These are phyloP conservation scores for Talaromyces sp. DNA, from an alignment of 2,329 filamentous ascomycete species.

Conservation along the genomic window DNA sequence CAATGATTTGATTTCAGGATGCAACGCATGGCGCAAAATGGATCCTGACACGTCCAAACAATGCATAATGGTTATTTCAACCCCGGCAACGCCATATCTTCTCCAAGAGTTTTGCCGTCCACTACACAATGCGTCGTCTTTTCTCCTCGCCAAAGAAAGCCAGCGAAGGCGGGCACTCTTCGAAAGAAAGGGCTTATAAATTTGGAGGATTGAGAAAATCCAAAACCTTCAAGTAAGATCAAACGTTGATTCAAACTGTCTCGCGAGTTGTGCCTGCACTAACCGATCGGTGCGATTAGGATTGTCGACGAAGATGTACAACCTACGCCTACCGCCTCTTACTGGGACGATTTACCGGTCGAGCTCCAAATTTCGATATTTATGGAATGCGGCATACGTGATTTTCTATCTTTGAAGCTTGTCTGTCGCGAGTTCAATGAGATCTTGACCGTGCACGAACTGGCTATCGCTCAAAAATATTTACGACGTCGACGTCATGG, in stretches of 20 bases:
- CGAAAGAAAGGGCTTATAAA: slow-evolving; percentile 31
- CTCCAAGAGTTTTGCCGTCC: background rate
- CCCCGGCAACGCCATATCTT: background rate
- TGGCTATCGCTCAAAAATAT: slow-evolving; percentile 41
- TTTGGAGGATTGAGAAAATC: slow-evolving; percentile 26
- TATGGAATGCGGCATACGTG: slow-evolving; percentile 37
- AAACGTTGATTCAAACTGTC: background rate
- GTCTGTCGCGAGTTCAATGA: slow-evolving; percentile 39
- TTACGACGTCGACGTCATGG: slow-evolving; percentile 42
- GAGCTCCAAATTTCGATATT: slow-evolving; percentile 44
- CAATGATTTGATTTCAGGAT: background rate
- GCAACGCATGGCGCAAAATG: slow-evolving; percentile 1
- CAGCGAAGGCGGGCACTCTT: slow-evolving; percentile 33
- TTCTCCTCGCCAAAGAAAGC: slow-evolving; percentile 29
- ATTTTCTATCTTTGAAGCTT: slow-evolving; percentile 37
- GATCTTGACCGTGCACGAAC: slow-evolving; percentile 38
- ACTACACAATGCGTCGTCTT: slow-evolving; percentile 34
- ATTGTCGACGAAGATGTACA: background rate
- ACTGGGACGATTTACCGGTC: slow-evolving; percentile 40
- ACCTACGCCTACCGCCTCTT: slow-evolving; percentile 24
- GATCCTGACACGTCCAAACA: background rate
- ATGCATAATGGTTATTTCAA: slow-evolving; percentile 5
- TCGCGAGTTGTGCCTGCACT: background rate
- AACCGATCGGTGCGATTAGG: background rate
- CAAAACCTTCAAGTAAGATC: slow-evolving; percentile 20